These are phyloP conservation scores for Ambrosia artemisiifolia DNA, from an alignment of 129 eudicot genomes.

Conservation along the genomic window DNA sequence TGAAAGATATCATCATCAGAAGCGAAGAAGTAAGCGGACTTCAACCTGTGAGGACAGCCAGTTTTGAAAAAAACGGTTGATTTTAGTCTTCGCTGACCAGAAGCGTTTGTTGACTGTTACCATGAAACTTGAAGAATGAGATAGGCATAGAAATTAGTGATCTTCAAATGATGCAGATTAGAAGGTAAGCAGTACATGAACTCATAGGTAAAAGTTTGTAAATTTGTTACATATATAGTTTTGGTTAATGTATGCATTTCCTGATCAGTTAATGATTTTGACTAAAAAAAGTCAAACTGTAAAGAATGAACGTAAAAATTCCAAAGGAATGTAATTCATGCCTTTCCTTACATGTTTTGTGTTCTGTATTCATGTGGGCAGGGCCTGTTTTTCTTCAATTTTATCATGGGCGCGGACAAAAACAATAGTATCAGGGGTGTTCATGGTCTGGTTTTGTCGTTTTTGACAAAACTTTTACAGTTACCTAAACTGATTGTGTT, in stretches of 20 bases:
- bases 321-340: too few species aligned
- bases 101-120: slow-evolving; percentile 18
- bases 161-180: slow-evolving; percentile 7
- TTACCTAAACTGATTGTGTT: too few species aligned
- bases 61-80: neutral
- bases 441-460: too few species aligned
- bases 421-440: too few species aligned
- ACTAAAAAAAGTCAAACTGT: slow-evolving; percentile 4
- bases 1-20: slow-evolving; percentile 20
- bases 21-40: slow-evolving; percentile 20
- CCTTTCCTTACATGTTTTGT: too few species aligned
- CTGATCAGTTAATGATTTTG: neutral
- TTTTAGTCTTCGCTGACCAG: neutral
- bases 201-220: slow-evolving; percentile 6
- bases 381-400: too few species aligned
- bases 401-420: too few species aligned
- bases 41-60: slow-evolving; percentile 1
- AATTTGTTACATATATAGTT: neutral
- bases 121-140: neutral
- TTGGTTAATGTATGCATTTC: slow-evolving; percentile 8
- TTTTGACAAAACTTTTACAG: too few species aligned
- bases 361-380: too few species aligned
- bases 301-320: too few species aligned
- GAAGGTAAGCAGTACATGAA: slow-evolving; percentile 6
- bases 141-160: neutral